phyloP scores from a whole-genome alignment of 2,329 filamentous ascomycete species.

The Penicillium sumatraense region DNA sequence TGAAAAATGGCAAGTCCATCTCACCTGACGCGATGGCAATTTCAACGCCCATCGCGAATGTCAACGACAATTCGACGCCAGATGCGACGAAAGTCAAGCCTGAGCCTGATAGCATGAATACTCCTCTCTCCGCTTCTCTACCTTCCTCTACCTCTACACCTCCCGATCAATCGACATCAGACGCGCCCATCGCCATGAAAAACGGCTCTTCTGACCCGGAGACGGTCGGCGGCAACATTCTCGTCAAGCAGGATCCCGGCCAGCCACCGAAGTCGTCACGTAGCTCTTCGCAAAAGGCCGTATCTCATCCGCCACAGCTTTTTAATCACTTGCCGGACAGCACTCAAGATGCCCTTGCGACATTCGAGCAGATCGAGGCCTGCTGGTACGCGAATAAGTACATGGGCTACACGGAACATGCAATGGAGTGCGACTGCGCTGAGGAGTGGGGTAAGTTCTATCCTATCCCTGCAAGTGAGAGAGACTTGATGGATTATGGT shows the following conservation, averaged over 20 bases:
- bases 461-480: conserved; percentile 1
- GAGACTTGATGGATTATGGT: neutral
- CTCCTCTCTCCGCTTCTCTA: conserved; percentile 9
- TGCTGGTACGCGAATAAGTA: conserved; percentile 92
- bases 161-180: conserved; percentile 21
- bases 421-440: conserved; percentile 91
- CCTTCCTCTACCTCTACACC: conserved; percentile 13
- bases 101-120: neutral
- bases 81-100: neutral
- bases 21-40: neutral
- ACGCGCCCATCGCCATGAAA: conserved; percentile 22
- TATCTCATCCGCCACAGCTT: conserved; percentile 65
- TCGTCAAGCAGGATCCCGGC: conserved; percentile 66
- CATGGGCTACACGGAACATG: conserved; percentile 89
- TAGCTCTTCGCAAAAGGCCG: conserved; percentile 72
- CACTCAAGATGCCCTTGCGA: conserved; percentile 73
- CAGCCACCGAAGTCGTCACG: conserved; percentile 74
- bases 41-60: neutral
- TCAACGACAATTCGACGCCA: neutral
- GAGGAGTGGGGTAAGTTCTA: conserved; percentile 86
- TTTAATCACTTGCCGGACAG: conserved; percentile 78
- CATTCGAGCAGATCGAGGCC: conserved; percentile 80
- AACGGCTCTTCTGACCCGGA: conserved; percentile 48
- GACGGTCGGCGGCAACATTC: conserved; percentile 63
- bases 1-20: conserved; percentile 21